Percentiles rank a stretch among this genome's conserved stretches.
Evolutionary conservation across 139 green algal species (phyloP).

Genomic region (Micractinium conductrix): DNA sequence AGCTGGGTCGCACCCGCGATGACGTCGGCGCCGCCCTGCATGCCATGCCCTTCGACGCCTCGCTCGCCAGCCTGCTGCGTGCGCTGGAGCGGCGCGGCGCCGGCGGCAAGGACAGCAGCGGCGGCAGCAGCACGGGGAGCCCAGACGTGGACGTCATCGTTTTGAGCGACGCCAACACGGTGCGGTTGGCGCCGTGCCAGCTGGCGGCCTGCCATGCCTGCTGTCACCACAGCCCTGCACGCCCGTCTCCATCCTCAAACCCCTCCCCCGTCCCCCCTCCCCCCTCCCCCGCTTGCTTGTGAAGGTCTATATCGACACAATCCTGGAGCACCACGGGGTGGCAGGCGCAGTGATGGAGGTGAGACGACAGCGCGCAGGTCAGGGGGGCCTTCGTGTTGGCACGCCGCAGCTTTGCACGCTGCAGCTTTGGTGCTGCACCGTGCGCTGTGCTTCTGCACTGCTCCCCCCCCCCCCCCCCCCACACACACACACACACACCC

Average conservation of each 20-base stretch:
- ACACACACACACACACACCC: no score
- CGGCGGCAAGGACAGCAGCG: background rate
- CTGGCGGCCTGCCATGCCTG: background rate
- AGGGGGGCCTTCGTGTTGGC: no score
- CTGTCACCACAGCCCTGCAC: background rate
- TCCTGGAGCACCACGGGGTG: constrained; percentile 30
- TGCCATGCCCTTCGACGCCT: background rate
- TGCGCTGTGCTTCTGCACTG: no score
- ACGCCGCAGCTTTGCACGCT: no score
- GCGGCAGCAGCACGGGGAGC: background rate
- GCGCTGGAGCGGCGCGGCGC: background rate
- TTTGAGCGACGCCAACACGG: constrained; percentile 26
- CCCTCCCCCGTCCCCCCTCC: background rate
- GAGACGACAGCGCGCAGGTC: no score
- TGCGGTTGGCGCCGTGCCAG: background rate
- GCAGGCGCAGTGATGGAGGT: background rate
- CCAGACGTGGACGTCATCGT: background rate
- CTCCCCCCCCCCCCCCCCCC: no score
- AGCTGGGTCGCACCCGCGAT: background rate
- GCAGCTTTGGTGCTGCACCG: no score
- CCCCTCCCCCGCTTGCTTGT: background rate
- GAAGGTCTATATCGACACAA: constrained; percentile 40
- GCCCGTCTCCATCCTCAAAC: background rate
- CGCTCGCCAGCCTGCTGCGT: constrained; percentile 1
- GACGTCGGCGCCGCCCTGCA: constrained; percentile 1